Evolutionary conservation across 2,329 filamentous ascomycete species (phyloP).

Genomic region (Cladophialophora carrionii): DNA sequence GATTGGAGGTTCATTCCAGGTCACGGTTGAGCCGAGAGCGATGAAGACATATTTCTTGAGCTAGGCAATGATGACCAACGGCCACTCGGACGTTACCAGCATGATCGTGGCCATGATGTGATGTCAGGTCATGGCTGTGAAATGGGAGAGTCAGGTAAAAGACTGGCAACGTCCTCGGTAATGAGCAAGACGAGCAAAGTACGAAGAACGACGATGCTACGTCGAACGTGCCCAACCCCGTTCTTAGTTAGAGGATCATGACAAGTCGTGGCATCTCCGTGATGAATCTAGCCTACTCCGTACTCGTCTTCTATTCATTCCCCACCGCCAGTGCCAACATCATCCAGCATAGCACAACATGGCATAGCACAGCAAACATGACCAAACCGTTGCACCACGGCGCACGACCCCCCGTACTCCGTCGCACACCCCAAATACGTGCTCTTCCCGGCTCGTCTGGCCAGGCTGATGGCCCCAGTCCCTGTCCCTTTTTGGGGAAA

Average conservation of each 20-base stretch:
- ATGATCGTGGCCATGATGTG: background rate
- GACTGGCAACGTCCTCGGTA: background rate
- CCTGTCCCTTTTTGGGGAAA: slow-evolving; percentile 1
- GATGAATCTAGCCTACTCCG: background rate
- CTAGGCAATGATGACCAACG: background rate
- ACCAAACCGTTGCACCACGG: too few relatives aligned
- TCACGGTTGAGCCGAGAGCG: slow-evolving; percentile 19
- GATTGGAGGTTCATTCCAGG: slow-evolving; percentile 11
- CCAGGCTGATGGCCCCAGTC: too few relatives aligned
- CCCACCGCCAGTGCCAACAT: background rate
- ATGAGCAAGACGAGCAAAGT: background rate
- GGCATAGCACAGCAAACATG: background rate
- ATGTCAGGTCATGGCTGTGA: background rate
- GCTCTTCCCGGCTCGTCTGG: background rate
- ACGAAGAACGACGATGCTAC: background rate
- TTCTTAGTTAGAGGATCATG: background rate
- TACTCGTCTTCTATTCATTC: background rate
- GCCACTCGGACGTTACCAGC: background rate
- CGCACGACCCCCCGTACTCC: too few relatives aligned
- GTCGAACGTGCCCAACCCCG: background rate
- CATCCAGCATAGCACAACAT: background rate
- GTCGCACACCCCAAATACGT: background rate
- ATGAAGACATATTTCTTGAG: slow-evolving; percentile 26
- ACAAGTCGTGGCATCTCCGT: background rate
- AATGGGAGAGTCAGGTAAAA: background rate